Percentiles rank a stretch among this genome's conserved stretches.
Evolutionary conservation across 1,284 basidiomycete species (phyloP).

Genomic region (Microbotryomycetes sp.): DNA sequence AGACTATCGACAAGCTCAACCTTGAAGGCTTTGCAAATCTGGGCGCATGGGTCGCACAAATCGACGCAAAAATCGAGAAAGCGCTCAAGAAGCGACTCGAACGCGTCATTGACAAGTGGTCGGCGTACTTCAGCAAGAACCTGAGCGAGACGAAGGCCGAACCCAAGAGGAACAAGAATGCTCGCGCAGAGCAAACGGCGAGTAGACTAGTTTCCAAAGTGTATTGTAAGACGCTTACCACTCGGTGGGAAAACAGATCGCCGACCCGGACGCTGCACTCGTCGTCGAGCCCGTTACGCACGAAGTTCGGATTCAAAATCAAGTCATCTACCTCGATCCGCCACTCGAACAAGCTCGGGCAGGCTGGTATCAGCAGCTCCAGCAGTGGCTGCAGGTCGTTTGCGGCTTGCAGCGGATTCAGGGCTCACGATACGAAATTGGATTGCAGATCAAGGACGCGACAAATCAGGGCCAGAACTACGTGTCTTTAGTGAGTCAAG

Average conservation of each 20-base stretch:
- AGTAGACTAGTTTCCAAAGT: neutral
- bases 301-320: constrained; percentile 95
- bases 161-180: constrained; percentile 56
- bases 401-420: constrained; percentile 81
- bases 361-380: constrained; percentile 84
- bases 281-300: constrained; percentile 75
- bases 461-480: constrained; percentile 55
- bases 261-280: constrained; percentile 56
- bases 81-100: constrained; percentile 71
- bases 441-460: constrained; percentile 66
- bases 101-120: constrained; percentile 80
- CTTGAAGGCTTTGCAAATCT: constrained; percentile 95
- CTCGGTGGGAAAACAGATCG: too few species aligned
- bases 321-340: constrained; percentile 96
- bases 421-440: constrained; percentile 92
- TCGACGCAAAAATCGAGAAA: constrained; percentile 78
- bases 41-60: constrained; percentile 86
- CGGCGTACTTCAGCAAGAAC: constrained; percentile 65
- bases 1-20: constrained; percentile 89
- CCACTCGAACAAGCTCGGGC: constrained; percentile 90
- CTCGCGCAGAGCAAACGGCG: neutral
- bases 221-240: too few species aligned
- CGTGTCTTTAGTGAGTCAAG: constrained; percentile 22
- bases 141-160: constrained; percentile 54
- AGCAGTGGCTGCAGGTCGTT: constrained; percentile 84